Conservation (phyloP, 305 asterid species). For the Fraxinus angustifolia region DNA sequence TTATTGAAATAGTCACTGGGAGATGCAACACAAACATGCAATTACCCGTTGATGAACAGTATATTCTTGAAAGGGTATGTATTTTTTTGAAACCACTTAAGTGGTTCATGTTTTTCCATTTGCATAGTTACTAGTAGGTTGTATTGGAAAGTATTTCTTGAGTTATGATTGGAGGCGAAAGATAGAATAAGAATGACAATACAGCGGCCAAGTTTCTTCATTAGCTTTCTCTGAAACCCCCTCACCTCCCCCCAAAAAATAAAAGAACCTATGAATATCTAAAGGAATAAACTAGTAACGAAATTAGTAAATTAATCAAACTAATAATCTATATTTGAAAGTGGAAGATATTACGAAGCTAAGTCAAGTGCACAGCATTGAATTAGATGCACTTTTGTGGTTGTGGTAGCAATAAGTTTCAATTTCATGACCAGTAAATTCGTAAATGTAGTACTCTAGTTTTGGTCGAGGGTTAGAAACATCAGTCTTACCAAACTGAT, state of each 20-base stretch:
- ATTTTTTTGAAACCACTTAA: constrained; percentile 3
- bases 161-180: not conserved
- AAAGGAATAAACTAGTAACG: not conserved
- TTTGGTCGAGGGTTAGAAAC: not conserved
- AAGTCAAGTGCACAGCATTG: not conserved
- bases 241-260: not conserved
- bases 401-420: not conserved
- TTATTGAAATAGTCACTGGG: constrained; percentile 86
- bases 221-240: not conserved
- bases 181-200: not conserved
- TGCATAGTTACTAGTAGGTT: not conserved
- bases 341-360: not conserved
- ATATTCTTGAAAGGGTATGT: constrained; percentile 84
- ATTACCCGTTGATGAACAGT: constrained; percentile 73
- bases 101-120: not conserved
- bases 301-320: not conserved
- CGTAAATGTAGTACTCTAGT: not conserved
- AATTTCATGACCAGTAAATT: not conserved
- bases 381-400: not conserved
- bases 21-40: constrained; percentile 77
- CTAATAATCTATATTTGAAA: not conserved
- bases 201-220: not conserved
- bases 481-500: not conserved
- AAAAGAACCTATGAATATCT: not conserved
- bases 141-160: not conserved